Base-by-base conservation (phyloP, 1,284 basidiomycete genomes). In the Bjerkandera adusta region DNA sequence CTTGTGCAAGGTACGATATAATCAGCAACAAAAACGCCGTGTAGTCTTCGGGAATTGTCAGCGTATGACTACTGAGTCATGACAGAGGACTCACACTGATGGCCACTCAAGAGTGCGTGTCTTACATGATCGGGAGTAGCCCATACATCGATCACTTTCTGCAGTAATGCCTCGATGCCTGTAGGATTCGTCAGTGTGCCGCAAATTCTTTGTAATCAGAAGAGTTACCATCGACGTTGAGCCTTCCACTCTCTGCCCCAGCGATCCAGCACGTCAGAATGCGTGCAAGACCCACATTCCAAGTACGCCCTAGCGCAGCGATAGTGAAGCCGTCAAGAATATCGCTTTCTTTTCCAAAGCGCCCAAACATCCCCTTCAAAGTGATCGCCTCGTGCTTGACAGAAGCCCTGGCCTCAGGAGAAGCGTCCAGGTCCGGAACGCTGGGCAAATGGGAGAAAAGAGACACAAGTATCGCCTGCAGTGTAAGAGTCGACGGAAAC, bases 11-110 rank as follows among this genome's bases (percentile, higher is more conserved):
- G 37, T 83, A 76, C 1, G 81, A 81, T 16, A 86, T 56, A 0
- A 72, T 68, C 16, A 88, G 67, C 1, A 95, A 69, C 11, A 95
- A 71, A 1, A 91, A 66, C 3, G 82, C 70, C 0, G 92, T 90
- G 18, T 88, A 60, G 62, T 86, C 89, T 88, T 48, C 2, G 20
- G 21, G 11, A 10, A 34, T 39, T 48, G 34, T 40, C 43, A 46
- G 43, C 35, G 22, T 22, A 36, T 16, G 1, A 41, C 47, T 25
- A 26, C 21, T 13, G 41, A 22, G 12, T 37, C 43, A 42, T 20
- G n/a, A 39, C 35, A 30, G 18, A 29, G 11, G 1, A 67, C 79
- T 49, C 64, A 88, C 87, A 88, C 49, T 68, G 77, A 63, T 89
- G 86, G 13, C 73, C 70, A 20, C 77, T 77, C 5, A 89, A 64